Evolutionary conservation across 2,329 filamentous ascomycete species (phyloP), one percentile per base, ranked within the genome.

Genomic region (Parascedosporium putredinis): DNA sequence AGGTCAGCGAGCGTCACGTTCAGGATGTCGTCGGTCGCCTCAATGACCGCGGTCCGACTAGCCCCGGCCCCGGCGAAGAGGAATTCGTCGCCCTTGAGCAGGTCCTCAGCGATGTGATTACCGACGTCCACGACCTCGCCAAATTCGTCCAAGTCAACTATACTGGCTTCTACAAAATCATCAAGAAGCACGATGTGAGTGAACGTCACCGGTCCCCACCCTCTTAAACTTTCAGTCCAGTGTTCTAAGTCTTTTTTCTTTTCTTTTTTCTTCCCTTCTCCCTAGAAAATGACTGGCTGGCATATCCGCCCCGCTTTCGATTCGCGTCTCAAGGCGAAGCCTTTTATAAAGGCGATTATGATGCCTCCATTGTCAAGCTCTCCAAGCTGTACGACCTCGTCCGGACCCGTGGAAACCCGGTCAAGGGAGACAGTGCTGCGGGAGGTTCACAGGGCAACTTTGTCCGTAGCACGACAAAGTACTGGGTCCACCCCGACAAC

Each of bases 341-440:
- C 93, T 98, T 98, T 69, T 98, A 95, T 76, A 94, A 95, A 66
- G 91, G 97, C 64, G 96, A 98, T 68, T 97, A 97, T 68, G 93
- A 98, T 70, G 86, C 84, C 25, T 94, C 95, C 53, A 87, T 98
- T 31, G 84, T 97, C 54, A 89, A 94, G 68, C 80, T 98, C 27
- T 98, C 93, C 20, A 91, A 85, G 67, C 80, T 97, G 50, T 98
- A 96, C 71, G 91, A 98, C 65, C 76, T 94, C 38, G 93, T 97
- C 14, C 83, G 93, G 50, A 98, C 91, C 2, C 80, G 91, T 57
- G 93, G 93, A 52, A 91, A 94, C 63, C 93, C 93, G 0, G 82
- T 88, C 60, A 90, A 88, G 68, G 93, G 93, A 51, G 93, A 98
- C 66, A 88, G 88, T 57, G 74, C 90, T 6, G 93, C 93, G 14